Evolutionary conservation across 2,329 filamentous ascomycete genomes (phyloP), one percentile per base, ranked within the genome.

Genomic region (Xylariaceae sp.): DNA sequence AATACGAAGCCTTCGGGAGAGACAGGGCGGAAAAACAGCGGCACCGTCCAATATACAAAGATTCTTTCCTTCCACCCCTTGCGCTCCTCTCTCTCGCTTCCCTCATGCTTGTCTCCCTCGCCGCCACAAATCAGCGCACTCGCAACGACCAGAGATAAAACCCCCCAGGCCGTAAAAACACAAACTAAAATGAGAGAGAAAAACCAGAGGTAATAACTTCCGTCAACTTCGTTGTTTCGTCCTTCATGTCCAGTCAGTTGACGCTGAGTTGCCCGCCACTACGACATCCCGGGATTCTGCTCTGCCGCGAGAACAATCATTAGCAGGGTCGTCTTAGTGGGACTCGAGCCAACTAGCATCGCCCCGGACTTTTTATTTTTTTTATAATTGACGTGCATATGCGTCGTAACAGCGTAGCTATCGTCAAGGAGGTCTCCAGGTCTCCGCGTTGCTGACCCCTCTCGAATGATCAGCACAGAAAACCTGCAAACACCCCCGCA

Each of bases 371-470:
- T 72, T 63, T 70, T 70, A 66, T 70, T 72, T 63, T 63, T 70
- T 70, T 67, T 70, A 69, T 53, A 51, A 51, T 66, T 68, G 70
- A 72, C 69, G 68, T 68, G 68, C 70, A 62, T 72, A 65, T 72
- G 71, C 71, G 68, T 73, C 71, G 70, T 73, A 72, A 73, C 66
- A 71, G 66, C 71, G 71, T 73, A 72, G 70, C 71, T 71, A 70
- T 73, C 71, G 68, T 73, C 65, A 73, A 68, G 66, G 69, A 67
- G 66, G 61, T 60, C 62, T 63, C 60, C 64, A 59, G 62, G 66
- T 55, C 60, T 23, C 63, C 59, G 23, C 23, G 47, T 57, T 44
- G 56, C 62, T 50, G 13, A 63, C 56, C 62, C 60, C 62, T 54
- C 62, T 62, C 45, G 44, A 52, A 61, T 62, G 63, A 63, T 63